These are phyloP conservation scores for Fusarium transvaalense DNA, from an alignment of 2,329 filamentous ascomycete genomes.

Conservation along the genomic window DNA sequence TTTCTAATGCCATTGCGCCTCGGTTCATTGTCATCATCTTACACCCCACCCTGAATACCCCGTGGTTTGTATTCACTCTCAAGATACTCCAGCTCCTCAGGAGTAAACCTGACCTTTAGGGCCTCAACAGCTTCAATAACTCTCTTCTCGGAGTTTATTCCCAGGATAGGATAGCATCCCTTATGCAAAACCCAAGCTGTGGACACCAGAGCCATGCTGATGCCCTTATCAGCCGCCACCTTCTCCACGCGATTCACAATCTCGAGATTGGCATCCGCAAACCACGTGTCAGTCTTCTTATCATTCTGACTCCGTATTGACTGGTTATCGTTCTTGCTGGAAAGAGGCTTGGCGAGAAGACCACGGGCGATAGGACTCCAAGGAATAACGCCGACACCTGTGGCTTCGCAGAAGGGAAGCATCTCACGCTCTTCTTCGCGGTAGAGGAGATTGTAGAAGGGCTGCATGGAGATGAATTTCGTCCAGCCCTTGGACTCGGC, in stretches of 20 bases:
- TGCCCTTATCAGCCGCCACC: conserved; percentile 67
- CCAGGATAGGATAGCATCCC: conserved; percentile 70
- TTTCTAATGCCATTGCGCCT: background rate
- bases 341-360: conserved; percentile 49
- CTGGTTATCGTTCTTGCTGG: conserved; percentile 25
- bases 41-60: conserved; percentile 54
- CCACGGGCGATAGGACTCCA: conserved; percentile 53
- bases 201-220: conserved; percentile 74
- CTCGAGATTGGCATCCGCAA: conserved; percentile 47
- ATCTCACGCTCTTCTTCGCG: conserved; percentile 68
- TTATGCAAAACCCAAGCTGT: conserved; percentile 73
- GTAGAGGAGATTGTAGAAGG: conserved; percentile 69
- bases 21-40: background rate
- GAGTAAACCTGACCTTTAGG: conserved; percentile 61
- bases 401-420: conserved; percentile 54
- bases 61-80: conserved; percentile 73
- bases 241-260: conserved; percentile 61
- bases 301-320: conserved; percentile 40
- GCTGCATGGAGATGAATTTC: conserved; percentile 71
- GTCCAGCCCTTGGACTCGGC: conserved; percentile 69
- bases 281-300: conserved; percentile 42
- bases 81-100: conserved; percentile 71
- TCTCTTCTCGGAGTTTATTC: conserved; percentile 68
- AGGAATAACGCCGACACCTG: conserved; percentile 53
- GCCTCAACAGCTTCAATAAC: conserved; percentile 70